Evolutionary conservation across 2,329 filamentous ascomycete species (phyloP), one percentile per base, ranked within the genome.

Genomic region (Stemphylium vesicarium): DNA sequence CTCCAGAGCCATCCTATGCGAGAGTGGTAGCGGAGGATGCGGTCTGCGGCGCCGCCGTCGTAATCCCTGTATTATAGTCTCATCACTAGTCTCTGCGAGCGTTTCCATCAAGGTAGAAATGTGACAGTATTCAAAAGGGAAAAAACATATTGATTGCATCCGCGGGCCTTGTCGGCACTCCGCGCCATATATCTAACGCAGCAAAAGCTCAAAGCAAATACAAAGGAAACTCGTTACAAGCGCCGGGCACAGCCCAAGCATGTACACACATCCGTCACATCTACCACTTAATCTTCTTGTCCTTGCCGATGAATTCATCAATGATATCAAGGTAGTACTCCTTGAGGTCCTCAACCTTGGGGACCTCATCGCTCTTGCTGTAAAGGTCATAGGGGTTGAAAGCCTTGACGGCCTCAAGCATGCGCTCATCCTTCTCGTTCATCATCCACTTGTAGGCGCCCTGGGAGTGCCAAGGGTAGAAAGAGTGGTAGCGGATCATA

Each of bases 331-430:
- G 16, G n/a, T 44, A 56, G 66, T 78, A 63, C 66, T 84, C 83
- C 83, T 94, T 96, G 53, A 96, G 80, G 67, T 90, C 85, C 70
- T 92, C 88, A 0, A 88, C 84, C 53, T 85, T 87, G 1, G 91
- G 92, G 18, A 92, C 82, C 20, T 86, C 90, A 68, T 96, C 92
- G 65, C 88, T 92, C 86, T 96, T 96, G 80, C 89, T 94, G 80
- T 96, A 96, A 47, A 96, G 73, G 72, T 96, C 92, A 68, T 96
- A 96, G 0, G 92, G 91, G 74, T 96, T 96, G 78, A 96, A 96
- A 0, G 90, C 91, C 75, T 85, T 84, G 44, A 96, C 92, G 8
- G 91, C 91, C 70, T 85, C 85, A 65, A 96, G 79, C 88, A 96
- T 92, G 67, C 84, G 82, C 75, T 88, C 79, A 67, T 96, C 92